Conservation (phyloP, 345 rosid species). For the Lepidium africanum region DNA sequence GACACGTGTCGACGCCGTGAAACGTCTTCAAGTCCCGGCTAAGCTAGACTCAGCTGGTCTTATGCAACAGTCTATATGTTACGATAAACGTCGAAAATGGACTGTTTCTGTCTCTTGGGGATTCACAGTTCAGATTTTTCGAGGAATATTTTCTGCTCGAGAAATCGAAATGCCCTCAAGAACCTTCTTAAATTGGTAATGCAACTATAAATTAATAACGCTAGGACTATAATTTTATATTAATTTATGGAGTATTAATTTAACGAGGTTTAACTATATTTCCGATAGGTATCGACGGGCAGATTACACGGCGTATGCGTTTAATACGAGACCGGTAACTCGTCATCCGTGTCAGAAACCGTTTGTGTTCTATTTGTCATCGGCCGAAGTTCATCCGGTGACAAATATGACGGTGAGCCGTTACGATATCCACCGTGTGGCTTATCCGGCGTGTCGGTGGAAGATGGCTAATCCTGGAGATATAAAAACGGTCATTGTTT, state of each 20-base stretch:
- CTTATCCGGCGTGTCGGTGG: constrained; percentile 75
- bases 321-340: constrained; percentile 89
- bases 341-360: constrained; percentile 95
- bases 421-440: constrained; percentile 46
- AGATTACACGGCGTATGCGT: constrained; percentile 87
- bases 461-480: constrained; percentile 74
- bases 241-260: too few species aligned
- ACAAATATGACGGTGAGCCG: constrained; percentile 54
- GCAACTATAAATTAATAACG: too few species aligned
- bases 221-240: too few species aligned
- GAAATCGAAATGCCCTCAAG: constrained; percentile 98
- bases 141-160: constrained; percentile 76
- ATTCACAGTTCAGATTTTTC: constrained; percentile 72
- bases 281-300: constrained; percentile 39
- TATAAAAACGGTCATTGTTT: constrained; percentile 41
- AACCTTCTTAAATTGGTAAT: constrained; percentile 92
- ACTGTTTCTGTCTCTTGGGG: constrained; percentile 96
- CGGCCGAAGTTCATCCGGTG: constrained; percentile 36
- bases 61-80: constrained; percentile 96
- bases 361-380: constrained; percentile 67
- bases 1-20: constrained; percentile 66
- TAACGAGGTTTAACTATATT: background rate
- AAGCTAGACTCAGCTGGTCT: constrained; percentile 80
- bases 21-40: constrained; percentile 50
- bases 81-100: constrained; percentile 65